A percentile compares a stretch with the other conserved stretches of the same genome.
phyloP scores from a whole-genome alignment of 345 rosid species.

The Angophora floribunda region DNA sequence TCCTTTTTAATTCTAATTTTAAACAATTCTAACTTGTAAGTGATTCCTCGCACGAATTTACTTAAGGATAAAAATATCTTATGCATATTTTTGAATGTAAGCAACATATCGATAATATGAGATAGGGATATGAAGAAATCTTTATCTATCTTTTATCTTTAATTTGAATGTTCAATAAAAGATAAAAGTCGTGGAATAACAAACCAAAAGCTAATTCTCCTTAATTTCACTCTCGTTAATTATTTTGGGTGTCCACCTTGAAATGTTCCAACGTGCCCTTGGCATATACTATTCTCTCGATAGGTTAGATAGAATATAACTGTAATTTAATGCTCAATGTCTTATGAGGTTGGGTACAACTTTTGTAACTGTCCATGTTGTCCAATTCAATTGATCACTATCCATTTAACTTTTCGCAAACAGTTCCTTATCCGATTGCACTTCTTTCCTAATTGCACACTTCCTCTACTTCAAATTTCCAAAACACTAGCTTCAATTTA shows the following conservation, averaged over 20 bases:
- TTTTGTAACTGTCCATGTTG: background rate
- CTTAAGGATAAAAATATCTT: background rate
- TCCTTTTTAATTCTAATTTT: background rate
- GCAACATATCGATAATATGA: background rate
- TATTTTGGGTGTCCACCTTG: background rate
- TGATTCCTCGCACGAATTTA: background rate
- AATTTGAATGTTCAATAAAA: background rate
- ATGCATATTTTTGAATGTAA: background rate
- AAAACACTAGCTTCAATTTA: background rate
- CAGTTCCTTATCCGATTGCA: background rate
- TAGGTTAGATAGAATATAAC: no score
- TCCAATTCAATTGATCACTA: fast-evolving
- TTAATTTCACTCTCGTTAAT: background rate
- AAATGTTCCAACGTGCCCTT: background rate
- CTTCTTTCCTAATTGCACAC: background rate
- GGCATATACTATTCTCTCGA: background rate
- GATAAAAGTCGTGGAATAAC: background rate
- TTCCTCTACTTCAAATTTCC: background rate
- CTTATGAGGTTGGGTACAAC: background rate
- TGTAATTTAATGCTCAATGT: background rate
- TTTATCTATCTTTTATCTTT: background rate
- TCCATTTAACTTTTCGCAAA: background rate
- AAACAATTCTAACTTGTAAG: background rate
- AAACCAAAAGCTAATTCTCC: background rate
- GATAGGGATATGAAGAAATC: background rate